These are phyloP conservation scores for Yamadazyma atmosphaerica DNA, from an alignment of 1,139 yeast species.

Conservation along the genomic window DNA sequence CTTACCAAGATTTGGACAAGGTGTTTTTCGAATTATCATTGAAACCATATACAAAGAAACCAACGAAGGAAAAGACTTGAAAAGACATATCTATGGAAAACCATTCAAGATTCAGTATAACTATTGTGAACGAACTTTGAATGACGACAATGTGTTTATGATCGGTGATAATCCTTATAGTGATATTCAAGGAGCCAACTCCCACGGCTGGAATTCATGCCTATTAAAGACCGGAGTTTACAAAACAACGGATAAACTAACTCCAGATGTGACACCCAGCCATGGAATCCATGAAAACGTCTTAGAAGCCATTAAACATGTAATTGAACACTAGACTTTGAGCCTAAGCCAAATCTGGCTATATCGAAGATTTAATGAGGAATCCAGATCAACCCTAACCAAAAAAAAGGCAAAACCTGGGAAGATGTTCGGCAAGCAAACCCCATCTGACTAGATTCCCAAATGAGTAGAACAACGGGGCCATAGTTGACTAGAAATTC, in stretches of 20 bases:
- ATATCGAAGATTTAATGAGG: neutral
- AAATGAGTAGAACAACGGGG: no score
- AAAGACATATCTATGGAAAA: constrained; percentile 74
- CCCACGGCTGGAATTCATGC: constrained; percentile 84
- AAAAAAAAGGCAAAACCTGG: neutral
- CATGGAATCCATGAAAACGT: constrained; percentile 53
- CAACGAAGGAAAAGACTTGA: constrained; percentile 41
- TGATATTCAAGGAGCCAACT: constrained; percentile 87
- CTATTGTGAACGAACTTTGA: constrained; percentile 49
- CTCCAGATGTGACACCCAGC: constrained; percentile 21
- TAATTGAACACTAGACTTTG: constrained; percentile 16
- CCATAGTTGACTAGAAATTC: no score
- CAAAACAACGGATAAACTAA: constrained; percentile 56
- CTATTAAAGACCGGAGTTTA: constrained; percentile 88
- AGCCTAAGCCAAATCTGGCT: neutral
- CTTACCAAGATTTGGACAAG: constrained; percentile 88
- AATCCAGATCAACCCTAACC: neutral
- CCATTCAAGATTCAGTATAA: constrained; percentile 82
- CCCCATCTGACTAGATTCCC: neutral
- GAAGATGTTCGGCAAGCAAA: neutral
- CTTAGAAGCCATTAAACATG: constrained; percentile 40
- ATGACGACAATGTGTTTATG: constrained; percentile 67
- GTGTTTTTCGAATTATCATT: constrained; percentile 72
- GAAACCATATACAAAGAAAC: constrained; percentile 62
- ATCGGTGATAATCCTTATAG: constrained; percentile 95